These are phyloP conservation scores for Neobulgaria alba DNA, from an alignment of 2,329 filamentous ascomycete species.

Conservation along the genomic window DNA sequence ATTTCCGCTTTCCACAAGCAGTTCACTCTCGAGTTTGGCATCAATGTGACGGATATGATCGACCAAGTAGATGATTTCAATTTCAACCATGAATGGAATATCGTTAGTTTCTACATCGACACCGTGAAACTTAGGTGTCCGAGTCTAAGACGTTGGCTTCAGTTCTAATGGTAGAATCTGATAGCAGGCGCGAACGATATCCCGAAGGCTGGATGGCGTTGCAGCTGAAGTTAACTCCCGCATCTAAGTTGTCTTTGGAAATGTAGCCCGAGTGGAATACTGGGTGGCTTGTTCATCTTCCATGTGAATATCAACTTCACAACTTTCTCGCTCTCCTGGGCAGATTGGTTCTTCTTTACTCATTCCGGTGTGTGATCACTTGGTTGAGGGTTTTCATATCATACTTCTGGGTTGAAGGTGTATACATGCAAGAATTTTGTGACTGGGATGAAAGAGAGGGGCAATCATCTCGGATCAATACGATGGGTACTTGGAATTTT, in stretches of 20 bases:
- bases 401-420: too few species aligned
- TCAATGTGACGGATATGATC: background rate
- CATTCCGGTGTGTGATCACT: too few species aligned
- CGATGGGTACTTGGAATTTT: too few species aligned
- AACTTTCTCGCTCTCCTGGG: background rate
- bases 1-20: slow-evolving; percentile 18
- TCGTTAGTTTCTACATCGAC: background rate
- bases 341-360: background rate
- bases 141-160: background rate
- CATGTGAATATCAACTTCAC: background rate
- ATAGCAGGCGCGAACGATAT: background rate
- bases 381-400: too few species aligned
- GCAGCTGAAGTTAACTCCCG: background rate
- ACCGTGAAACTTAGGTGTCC: background rate
- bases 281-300: background rate
- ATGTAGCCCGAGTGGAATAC: background rate
- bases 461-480: too few species aligned
- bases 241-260: background rate
- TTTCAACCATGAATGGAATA: background rate
- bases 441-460: too few species aligned
- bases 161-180: background rate
- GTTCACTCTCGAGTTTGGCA: slow-evolving; percentile 18
- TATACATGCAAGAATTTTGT: too few species aligned
- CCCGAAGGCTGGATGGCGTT: background rate
- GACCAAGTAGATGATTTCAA: background rate